These are phyloP conservation scores for Scheffersomyces amazonensis DNA, from an alignment of 805 yeast species.

Conservation along the genomic window DNA sequence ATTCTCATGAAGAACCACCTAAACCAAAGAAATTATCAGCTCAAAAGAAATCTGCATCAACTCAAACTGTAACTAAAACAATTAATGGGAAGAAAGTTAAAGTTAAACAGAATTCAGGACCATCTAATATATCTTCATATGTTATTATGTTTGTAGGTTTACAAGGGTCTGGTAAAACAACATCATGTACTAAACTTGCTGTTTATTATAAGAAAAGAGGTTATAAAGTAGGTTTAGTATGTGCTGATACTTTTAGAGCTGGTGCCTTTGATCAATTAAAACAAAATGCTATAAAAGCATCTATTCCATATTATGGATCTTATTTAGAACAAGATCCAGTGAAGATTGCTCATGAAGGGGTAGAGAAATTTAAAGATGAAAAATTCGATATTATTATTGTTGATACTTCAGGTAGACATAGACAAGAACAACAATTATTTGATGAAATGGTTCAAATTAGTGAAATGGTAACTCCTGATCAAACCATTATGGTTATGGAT, in stretches of 20 bases:
- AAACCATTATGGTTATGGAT: constrained; percentile 95
- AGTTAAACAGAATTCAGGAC: constrained; percentile 8
- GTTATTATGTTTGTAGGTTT: constrained; percentile 97
- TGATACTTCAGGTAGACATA: constrained; percentile 97
- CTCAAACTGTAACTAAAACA: constrained; percentile 11
- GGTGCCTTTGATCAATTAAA: constrained; percentile 99
- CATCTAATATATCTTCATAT: constrained; percentile 26
- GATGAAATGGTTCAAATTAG: constrained; percentile 94
- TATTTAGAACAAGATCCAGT: constrained; percentile 96
- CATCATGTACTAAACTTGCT: constrained; percentile 95
- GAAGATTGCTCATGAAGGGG: constrained; percentile 87
- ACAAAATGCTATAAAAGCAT: constrained; percentile 94
- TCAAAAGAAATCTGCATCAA: constrained; percentile 2
- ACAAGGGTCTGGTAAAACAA: constrained; percentile 99
- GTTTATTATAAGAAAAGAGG: constrained; percentile 93
- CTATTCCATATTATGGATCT: constrained; percentile 91
- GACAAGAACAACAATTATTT: constrained; percentile 88
- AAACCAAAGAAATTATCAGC: constrained; percentile 76
- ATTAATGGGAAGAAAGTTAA: constrained; percentile 26
- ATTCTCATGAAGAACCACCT: constrained; percentile 59
- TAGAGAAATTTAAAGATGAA: constrained; percentile 83
- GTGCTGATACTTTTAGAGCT: constrained; percentile 99
- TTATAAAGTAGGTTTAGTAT: constrained; percentile 90
- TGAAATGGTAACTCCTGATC: constrained; percentile 85
- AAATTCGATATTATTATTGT: constrained; percentile 91